Conservation (phyloP, 2,329 filamentous ascomycete species). For the Lecanoromycetidae sp. region DNA sequence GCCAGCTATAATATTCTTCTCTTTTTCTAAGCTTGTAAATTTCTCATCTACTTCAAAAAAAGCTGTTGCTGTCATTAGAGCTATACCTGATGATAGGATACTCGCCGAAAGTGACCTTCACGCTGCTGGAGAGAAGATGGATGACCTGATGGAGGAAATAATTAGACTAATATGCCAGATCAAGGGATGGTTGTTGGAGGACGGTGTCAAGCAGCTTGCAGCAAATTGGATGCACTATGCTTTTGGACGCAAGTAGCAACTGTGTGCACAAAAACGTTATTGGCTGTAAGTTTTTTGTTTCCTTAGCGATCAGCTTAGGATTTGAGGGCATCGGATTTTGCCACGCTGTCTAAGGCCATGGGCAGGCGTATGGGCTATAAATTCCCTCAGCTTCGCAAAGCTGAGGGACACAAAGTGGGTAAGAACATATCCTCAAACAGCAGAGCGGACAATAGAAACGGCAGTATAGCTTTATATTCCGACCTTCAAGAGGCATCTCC, state of each 20-base stretch:
- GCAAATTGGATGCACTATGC: constrained; percentile 69
- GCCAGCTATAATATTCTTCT: constrained; percentile 71
- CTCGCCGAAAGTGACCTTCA: constrained; percentile 88
- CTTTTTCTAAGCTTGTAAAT: constrained; percentile 78
- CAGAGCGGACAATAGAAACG: no score
- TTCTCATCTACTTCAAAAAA: constrained; percentile 47
- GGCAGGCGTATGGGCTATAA: no score
- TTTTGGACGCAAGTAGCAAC: constrained; percentile 39
- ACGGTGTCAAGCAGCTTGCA: constrained; percentile 56
- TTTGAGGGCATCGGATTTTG: no score
- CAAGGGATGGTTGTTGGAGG: constrained; percentile 63
- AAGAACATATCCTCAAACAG: no score
- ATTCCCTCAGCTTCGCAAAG: no score
- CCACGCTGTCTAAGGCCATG: no score
- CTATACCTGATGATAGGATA: constrained; percentile 64
- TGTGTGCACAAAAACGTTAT: not conserved
- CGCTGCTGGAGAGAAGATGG: constrained; percentile 69
- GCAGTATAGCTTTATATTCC: no score
- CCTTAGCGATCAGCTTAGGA: no score
- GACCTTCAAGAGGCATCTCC: no score
- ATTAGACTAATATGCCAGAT: constrained; percentile 63
- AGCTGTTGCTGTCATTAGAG: constrained; percentile 54
- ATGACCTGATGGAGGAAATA: constrained; percentile 60
- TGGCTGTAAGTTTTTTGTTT: no score
- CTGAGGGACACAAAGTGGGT: no score